Conservation (phyloP, 495 filamentous ascomycete species). For the Recurvomyces mirabilis region DNA sequence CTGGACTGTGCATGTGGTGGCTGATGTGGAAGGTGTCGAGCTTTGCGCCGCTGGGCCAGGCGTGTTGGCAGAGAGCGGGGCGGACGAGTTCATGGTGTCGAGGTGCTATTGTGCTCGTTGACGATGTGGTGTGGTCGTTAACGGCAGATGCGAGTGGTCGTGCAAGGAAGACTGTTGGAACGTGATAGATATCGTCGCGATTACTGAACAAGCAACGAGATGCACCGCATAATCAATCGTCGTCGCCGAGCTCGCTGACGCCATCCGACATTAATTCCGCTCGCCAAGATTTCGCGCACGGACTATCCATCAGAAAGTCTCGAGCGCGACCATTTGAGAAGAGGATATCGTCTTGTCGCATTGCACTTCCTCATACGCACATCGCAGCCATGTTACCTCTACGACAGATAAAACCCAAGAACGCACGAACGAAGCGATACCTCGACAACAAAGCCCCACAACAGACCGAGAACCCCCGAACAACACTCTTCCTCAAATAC, state of each 20-base stretch:
- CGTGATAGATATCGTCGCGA: too few relatives aligned
- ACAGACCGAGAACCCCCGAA: conserved; percentile 74
- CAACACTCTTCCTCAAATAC: conserved; percentile 72
- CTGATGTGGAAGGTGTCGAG: neutral
- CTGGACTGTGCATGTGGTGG: conserved; percentile 38
- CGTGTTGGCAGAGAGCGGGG: neutral
- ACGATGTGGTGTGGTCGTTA: neutral
- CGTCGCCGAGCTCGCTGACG: too few relatives aligned
- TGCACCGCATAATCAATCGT: too few relatives aligned
- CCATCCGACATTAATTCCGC: too few relatives aligned
- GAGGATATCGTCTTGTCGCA: too few relatives aligned
- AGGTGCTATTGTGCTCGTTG: neutral
- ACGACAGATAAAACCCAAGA: conserved; percentile 58
- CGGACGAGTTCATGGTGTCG: conserved; percentile 3
- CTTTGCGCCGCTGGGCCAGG: neutral
- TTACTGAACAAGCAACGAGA: too few relatives aligned
- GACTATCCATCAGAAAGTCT: too few relatives aligned
- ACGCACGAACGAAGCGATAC: conserved; percentile 84
- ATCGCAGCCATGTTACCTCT: too few relatives aligned
- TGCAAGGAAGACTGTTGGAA: too few relatives aligned
- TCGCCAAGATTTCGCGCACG: conserved; percentile 11
- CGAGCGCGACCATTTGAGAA: too few relatives aligned
- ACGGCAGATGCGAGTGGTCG: too few relatives aligned
- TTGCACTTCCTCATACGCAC: too few relatives aligned
- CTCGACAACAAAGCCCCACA: conserved; percentile 89